Evolutionary conservation across 139 green algal species (phyloP), one percentile per base, ranked within the genome.

Genomic region (Auxenochlorella protothecoides): DNA sequence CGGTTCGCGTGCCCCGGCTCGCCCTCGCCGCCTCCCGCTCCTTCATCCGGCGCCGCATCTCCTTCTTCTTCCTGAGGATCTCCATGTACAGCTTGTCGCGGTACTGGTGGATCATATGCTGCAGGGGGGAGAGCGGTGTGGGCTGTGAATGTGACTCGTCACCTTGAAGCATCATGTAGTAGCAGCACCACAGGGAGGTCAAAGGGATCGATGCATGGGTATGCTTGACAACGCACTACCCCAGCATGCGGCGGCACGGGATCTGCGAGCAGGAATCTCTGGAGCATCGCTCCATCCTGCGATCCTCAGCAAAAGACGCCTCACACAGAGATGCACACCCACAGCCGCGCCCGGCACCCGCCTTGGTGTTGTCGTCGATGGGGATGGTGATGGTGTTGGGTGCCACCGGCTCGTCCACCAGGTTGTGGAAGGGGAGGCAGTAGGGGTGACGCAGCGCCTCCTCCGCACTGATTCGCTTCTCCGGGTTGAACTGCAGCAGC

Each of bases 341-440:
- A 44, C 27, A 44, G 27, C 27, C 27, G 27, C 27, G 27, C 27
- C 27, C 27, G 27, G 27, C 27, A 55, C 62, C 10, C 87, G 95
- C 82, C 78, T 97, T 97, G 54, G 83, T 91, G 85, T 97, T 97
- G 84, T 97, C 93, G 63, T 93, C 88, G 75, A 98, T 95, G 53
- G 92, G 90, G 63, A 97, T 91, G 55, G 89, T 91, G 74, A 98
- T 91, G 65, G 72, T 75, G 70, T 73, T 79, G 51, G 72, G 55
- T 66, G 83, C 83, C 11, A 62, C 59, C 5, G 91, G 92, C 81
- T 99, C 93, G 62, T 98, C 89, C 0, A 81, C 80, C 3, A 82
- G 72, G 63, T 93, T 89, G 79, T 98, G 92, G 79, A 98, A 99
- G 70, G 96, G 90, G 3, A 89, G 85, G 51, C 97, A 86, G 81